phyloP scores from a whole-genome alignment of 2,329 filamentous ascomycete species.

The Macroventuria anomochaeta region DNA sequence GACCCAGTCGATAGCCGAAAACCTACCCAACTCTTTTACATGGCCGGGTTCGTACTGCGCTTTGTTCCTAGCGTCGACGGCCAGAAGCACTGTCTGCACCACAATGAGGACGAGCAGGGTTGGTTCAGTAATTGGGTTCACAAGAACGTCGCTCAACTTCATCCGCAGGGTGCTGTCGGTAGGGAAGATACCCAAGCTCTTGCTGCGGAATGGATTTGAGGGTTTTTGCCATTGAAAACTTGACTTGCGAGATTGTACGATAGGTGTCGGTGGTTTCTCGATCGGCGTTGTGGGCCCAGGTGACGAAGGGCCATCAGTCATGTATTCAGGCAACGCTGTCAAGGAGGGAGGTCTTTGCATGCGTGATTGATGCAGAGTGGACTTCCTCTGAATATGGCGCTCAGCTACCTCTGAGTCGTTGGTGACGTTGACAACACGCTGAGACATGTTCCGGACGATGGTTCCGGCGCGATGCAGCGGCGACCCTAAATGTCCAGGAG shows the following conservation, averaged over 20 bases:
- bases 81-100: conserved; percentile 84
- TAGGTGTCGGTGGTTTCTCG: conserved; percentile 50
- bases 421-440: conserved; percentile 96
- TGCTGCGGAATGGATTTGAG: conserved; percentile 83
- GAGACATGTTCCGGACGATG: conserved; percentile 77
- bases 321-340: conserved; percentile 59
- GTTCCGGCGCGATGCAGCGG: conserved; percentile 58
- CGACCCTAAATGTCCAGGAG: conserved; percentile 53
- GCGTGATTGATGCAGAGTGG: conserved; percentile 63
- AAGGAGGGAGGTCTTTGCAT: conserved; percentile 60
- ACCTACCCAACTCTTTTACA: conserved; percentile 68
- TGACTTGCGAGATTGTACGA: conserved; percentile 23
- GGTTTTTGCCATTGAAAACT: conserved; percentile 53
- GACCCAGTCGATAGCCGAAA: conserved; percentile 75
- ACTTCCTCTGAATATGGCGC: conserved; percentile 68
- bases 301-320: conserved; percentile 50
- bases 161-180: conserved; percentile 77
- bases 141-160: conserved; percentile 79
- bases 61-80: conserved; percentile 77
- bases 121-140: conserved; percentile 86
- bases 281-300: conserved; percentile 37
- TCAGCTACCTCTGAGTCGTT: conserved; percentile 88
- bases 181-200: conserved; percentile 82
- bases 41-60: conserved; percentile 64
- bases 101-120: conserved; percentile 86